A percentile compares a stretch with the other conserved stretches of the same genome.
Conservation (phyloP, 1,139 yeast genomes). For the Protomyces lactucae-debilis region DNA sequence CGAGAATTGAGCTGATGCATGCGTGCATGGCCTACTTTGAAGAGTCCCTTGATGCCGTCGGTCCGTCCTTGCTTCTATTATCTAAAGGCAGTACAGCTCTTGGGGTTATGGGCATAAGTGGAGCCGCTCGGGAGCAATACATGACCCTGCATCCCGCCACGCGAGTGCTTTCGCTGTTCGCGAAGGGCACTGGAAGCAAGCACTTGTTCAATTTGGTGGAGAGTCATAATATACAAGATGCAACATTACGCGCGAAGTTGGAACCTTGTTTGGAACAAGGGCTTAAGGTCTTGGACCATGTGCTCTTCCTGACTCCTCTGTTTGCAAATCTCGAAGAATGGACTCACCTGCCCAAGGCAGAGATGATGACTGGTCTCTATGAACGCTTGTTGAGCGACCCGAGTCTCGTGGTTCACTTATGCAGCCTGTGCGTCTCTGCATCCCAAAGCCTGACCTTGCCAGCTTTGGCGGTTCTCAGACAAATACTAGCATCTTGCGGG, state of each 20-base stretch:
- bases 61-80: not conserved
- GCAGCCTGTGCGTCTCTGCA: not conserved
- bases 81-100: not conserved
- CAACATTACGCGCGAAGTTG: not conserved
- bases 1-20: not conserved
- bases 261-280: not conserved
- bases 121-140: not conserved
- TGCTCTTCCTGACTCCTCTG: not conserved
- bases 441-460: not conserved
- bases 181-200: not conserved
- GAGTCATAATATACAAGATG: not conserved
- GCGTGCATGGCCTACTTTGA: slow-evolving; percentile 1
- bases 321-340: not conserved
- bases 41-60: not conserved
- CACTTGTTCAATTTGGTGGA: not conserved
- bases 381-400: not conserved
- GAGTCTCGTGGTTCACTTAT: not conserved
- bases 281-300: not conserved
- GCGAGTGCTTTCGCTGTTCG: not conserved
- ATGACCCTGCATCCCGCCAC: slow-evolving; percentile 2
- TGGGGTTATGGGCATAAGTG: not conserved
- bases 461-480: not conserved
- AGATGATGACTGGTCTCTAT: not conserved
- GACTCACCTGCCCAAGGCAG: not conserved
- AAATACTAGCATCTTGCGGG: not conserved